Percentiles rank a stretch among this genome's conserved stretches.
phyloP scores from a whole-genome alignment of 176 grass and related monocot species.

The Chrysopogon serrulatus region DNA sequence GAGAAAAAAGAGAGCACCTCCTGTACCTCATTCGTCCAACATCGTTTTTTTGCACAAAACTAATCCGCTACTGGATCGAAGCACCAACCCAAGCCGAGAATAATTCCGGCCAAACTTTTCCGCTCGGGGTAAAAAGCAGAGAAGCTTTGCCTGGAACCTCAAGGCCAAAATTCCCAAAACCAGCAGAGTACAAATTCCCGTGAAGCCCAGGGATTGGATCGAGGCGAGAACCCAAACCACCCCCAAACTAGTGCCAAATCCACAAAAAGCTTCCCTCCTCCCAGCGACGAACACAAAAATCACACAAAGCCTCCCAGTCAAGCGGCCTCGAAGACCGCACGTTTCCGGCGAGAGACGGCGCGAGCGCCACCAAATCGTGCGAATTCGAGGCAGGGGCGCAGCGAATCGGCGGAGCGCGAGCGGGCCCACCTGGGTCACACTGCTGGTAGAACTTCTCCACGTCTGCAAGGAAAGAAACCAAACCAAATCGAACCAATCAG shows the following conservation, averaged over 20 bases:
- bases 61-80: conserved; percentile 32
- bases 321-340: neutral
- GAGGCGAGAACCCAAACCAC: neutral
- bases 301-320: neutral
- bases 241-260: neutral
- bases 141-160: neutral
- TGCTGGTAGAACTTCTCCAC: conserved; percentile 91
- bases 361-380: neutral
- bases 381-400: neutral
- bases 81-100: neutral
- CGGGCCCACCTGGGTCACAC: conserved; percentile 79
- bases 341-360: neutral
- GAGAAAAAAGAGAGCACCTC: neutral
- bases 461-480: conserved; percentile 46
- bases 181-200: neutral
- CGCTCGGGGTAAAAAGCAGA: neutral
- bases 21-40: neutral
- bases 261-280: neutral
- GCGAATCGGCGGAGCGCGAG: neutral
- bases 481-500: conserved; percentile 9
- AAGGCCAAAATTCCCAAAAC: neutral
- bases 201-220: neutral
- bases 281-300: neutral
- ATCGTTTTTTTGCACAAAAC: neutral
- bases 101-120: neutral